Base-by-base conservation (phyloP, 192 early-diverging fungal species). In the Entomortierella parvispora region DNA sequence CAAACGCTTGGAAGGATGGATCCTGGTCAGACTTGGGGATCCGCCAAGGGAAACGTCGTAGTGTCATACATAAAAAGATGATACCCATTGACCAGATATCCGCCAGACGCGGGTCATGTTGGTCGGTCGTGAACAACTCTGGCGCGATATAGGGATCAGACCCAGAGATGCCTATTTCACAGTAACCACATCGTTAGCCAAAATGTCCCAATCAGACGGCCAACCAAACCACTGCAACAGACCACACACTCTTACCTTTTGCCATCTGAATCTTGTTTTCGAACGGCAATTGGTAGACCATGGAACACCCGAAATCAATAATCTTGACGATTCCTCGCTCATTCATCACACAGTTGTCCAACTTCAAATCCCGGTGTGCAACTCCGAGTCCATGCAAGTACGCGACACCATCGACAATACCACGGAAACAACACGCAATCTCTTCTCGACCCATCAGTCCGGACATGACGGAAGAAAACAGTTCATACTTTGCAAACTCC, bases 91-190 rank as follows among this genome's bases (percentile, higher is more conserved):
- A 90, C 96, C 96, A 98, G 15, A 98, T 82, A 81, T 98, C 96
- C 0, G 94, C 90, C 15, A 82, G 69, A 56, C 93, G 89, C 8
- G 91, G 89, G 62, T 95, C 93, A 68, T 98, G 96, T 31, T 90
- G 86, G 18, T 83, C 82, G 12, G 85, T 84, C 22, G 69, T 70
- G 62, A 93, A 90, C 23, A 87, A 82, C 77, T 97, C 97, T 31
- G 97, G 97, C 0, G 94, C 95, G 84, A 98, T 98, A 80, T 97
- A 98, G 11, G 97, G 97, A 45, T 95, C 97, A 14, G 92, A 94
- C 8, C 97, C 97, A 70, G 85, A 92, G 18, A 94, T 83, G 11
- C 97, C 97, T 71, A 83, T 26, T 25, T 22, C n/a, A n/a, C n/a
- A n/a, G n/a, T n/a, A n/a, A n/a, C n/a, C n/a, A n/a, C n/a, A n/a